phyloP scores from a whole-genome alignment of 176 grass and related monocot species.

The Lolium multiflorum region DNA sequence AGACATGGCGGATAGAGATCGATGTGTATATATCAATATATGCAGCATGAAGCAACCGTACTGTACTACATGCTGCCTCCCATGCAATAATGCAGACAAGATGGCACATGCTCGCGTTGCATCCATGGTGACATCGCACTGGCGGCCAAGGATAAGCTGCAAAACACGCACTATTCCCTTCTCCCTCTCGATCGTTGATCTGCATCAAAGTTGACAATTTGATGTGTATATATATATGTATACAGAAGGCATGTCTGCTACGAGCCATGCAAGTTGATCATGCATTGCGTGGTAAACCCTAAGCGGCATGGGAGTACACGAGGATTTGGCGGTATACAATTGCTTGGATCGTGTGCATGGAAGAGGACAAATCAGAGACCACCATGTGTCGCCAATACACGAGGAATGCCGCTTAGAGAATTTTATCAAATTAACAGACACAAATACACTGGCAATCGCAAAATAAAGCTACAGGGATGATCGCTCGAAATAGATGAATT shows the following conservation, averaged over 20 bases:
- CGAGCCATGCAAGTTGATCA: background rate
- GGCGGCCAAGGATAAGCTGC: constrained; percentile 3
- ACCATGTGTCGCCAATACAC: constrained; percentile 12
- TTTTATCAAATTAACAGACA: too few species aligned
- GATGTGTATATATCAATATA: background rate
- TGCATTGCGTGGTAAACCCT: background rate
- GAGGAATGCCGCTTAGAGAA: too few species aligned
- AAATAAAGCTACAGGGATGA: too few species aligned
- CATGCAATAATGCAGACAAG: constrained; percentile 23
- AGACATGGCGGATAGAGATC: constrained; percentile 13
- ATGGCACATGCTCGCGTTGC: background rate
- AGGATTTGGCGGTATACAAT: background rate
- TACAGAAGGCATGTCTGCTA: background rate
- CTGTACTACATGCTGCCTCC: background rate
- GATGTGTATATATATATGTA: background rate
- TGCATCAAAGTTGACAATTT: constrained; percentile 20
- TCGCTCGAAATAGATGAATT: too few species aligned
- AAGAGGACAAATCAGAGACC: background rate
- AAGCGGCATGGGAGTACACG: background rate
- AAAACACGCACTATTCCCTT: background rate
- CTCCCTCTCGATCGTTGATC: background rate
- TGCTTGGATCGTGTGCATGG: constrained; percentile 24
- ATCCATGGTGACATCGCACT: background rate
- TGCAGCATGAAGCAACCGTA: constrained; percentile 7
- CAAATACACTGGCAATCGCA: too few species aligned